These are phyloP conservation scores for Phytopythium boreale DNA, from an alignment of 352 stramenopile genomes.

Conservation along the genomic window DNA sequence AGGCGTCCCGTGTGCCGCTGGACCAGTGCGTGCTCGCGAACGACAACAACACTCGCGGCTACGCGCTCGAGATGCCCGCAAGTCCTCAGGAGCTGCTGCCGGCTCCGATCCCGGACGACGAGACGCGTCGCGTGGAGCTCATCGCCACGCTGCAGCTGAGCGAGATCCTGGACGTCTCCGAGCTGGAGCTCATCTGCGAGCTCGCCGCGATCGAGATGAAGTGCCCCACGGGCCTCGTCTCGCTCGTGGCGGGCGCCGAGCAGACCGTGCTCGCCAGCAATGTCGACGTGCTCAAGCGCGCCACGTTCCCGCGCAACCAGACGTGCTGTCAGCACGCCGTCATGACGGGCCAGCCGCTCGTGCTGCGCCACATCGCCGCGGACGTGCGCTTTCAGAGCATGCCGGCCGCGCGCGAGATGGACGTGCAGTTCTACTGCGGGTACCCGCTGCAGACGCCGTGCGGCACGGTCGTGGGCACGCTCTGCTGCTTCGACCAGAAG, in stretches of 20 bases:
- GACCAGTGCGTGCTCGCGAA: slow-evolving; percentile 8
- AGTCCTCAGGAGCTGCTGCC: neutral
- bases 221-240: neutral
- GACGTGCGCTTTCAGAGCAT: slow-evolving; percentile 39
- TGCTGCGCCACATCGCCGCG: slow-evolving; percentile 24
- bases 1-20: neutral
- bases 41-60: neutral
- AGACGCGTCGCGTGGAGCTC: slow-evolving; percentile 14
- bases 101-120: slow-evolving; percentile 19
- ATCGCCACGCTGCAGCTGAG: slow-evolving; percentile 20
- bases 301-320: slow-evolving; percentile 23
- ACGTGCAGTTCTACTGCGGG: slow-evolving; percentile 46
- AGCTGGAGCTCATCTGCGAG: slow-evolving; percentile 10
- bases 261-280: slow-evolving; percentile 4
- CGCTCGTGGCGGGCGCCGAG: neutral
- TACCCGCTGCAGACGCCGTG: slow-evolving; percentile 31
- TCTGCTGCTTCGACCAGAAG: slow-evolving; percentile 23
- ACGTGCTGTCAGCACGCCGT: slow-evolving; percentile 38
- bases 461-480: slow-evolving; percentile 19
- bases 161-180: slow-evolving; percentile 11
- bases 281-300: neutral
- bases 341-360: slow-evolving; percentile 24
- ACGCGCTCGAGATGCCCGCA: slow-evolving; percentile 3
- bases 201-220: slow-evolving; percentile 1
- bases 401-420: slow-evolving; percentile 3